These are phyloP conservation scores for Chlamydomonas schloesseri DNA, from an alignment of 139 green algal species.

Conservation along the genomic window DNA sequence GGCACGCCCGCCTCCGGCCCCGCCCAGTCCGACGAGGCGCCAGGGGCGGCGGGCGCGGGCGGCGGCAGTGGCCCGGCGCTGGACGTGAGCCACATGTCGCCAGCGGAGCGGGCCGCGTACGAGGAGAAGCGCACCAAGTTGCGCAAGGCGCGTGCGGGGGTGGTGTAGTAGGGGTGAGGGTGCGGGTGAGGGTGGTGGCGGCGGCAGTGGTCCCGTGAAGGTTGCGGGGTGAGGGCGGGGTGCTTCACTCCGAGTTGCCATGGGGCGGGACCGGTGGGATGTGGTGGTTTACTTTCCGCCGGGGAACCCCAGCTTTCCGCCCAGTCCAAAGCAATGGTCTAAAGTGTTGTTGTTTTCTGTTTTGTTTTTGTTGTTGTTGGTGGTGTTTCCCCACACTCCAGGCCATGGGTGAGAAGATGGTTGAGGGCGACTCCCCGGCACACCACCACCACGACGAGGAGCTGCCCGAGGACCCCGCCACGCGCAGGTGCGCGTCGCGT, in stretches of 20 bases:
- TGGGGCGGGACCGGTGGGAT: too few species aligned
- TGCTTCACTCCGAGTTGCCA: too few species aligned
- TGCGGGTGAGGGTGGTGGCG: neutral
- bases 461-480: conserved; percentile 2
- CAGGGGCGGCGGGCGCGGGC: too few species aligned
- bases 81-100: conserved; percentile 52
- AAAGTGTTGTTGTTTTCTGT: too few species aligned
- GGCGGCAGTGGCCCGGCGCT: conserved; percentile 3
- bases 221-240: too few species aligned
- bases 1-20: neutral
- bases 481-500: neutral
- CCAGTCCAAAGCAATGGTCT: too few species aligned
- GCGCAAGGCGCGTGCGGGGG: conserved; percentile 53
- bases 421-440: conserved; percentile 21
- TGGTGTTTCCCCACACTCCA: too few species aligned
- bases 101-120: conserved; percentile 75
- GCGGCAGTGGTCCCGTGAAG: neutral
- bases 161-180: neutral
- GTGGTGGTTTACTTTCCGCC: too few species aligned
- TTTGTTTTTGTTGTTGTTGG: too few species aligned
- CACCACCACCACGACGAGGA: neutral
- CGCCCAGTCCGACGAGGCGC: too few species aligned
- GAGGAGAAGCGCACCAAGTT: conserved; percentile 89
- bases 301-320: too few species aligned
- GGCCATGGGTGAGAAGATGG: conserved; percentile 51